Conservation (phyloP, 2,329 filamentous ascomycete genomes). For the Trichoderma koningiopsis region DNA sequence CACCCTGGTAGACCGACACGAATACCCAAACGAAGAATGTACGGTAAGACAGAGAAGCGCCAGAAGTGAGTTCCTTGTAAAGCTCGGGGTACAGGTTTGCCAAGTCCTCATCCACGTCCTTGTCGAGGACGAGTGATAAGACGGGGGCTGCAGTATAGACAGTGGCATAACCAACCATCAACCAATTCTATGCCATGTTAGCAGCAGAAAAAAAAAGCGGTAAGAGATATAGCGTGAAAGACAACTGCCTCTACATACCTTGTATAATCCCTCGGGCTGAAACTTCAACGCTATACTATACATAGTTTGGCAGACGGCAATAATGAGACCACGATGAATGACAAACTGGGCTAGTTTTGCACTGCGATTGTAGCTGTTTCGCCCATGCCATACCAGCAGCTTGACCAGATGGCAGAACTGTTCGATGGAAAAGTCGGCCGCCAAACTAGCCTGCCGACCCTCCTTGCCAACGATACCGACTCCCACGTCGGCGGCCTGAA, state of each 20-base stretch:
- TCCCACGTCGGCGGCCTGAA: conserved; percentile 95
- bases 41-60: conserved; percentile 82
- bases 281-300: conserved; percentile 93
- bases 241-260: conserved; percentile 45
- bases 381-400: conserved; percentile 96
- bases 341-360: conserved; percentile 98
- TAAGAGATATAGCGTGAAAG: no score
- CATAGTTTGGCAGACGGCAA: conserved; percentile 94
- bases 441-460: conserved; percentile 89
- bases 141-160: conserved; percentile 94
- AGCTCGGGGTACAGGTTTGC: conserved; percentile 95
- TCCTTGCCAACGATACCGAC: conserved; percentile 99
- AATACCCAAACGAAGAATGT: conserved; percentile 98
- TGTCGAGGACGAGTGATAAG: conserved; percentile 89
- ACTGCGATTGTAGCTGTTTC: conserved; percentile 94
- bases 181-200: conserved; percentile 68
- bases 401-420: conserved; percentile 96
- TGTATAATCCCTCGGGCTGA: conserved; percentile 92
- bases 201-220: background rate
- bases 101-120: conserved; percentile 90
- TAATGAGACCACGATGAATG: conserved; percentile 94
- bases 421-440: conserved; percentile 94
- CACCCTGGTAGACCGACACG: conserved; percentile 92
- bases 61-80: conserved; percentile 94
- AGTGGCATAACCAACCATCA: conserved; percentile 94